Base-by-base conservation (phyloP, 306 rosid genomes). In the Cucurbita maxima region DNA sequence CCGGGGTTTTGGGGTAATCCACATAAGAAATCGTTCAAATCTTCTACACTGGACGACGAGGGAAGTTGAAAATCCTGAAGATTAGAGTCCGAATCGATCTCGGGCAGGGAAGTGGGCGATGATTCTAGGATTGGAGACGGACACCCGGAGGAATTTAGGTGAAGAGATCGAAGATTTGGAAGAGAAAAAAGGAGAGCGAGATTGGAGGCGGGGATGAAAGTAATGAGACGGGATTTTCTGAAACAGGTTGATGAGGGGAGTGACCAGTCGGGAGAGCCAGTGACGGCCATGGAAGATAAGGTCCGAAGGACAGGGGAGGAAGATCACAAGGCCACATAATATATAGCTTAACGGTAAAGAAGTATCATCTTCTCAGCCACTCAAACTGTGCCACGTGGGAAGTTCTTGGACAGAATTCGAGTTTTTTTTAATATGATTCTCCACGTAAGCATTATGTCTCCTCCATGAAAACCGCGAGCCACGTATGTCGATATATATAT, bases 231-330 rank as follows among this genome's bases (percentile, higher is more conserved):
- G 58, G 79, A 50, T 66, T 76, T 79, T 59, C 74, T 81, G 55
- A 53, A 76, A n/a, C 79, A 76, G 37, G 51, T 76, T 0, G 81
- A 38, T 55, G 67, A 69, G 64, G 88, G 78, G 6, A 80, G 70
- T 53, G 82, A 83, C 87, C 88, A 90, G 50, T 90, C 91, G 72
- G 88, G 60, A 60, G 84, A 79, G 74, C 66, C 75, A 20, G 88
- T 77, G 76, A 84, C 58, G 83, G 88, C 87, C 91, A 90, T 88
- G 25, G 64, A 44, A 69, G 73, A 67, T 67, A 67, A 43, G 55
- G 55, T 67, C 73, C 20, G 57, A 13, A 47, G 73, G 56, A 66
- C 73, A 53, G 51, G 51, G 34, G 51, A 53, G 5, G 64, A 20
- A 14, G 78, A 18, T 1, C 4, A 3, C 3, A 25, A 7, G 15